Base-by-base conservation (phyloP, 2,329 filamentous ascomycete species). In the Verticillium nubilum region DNA sequence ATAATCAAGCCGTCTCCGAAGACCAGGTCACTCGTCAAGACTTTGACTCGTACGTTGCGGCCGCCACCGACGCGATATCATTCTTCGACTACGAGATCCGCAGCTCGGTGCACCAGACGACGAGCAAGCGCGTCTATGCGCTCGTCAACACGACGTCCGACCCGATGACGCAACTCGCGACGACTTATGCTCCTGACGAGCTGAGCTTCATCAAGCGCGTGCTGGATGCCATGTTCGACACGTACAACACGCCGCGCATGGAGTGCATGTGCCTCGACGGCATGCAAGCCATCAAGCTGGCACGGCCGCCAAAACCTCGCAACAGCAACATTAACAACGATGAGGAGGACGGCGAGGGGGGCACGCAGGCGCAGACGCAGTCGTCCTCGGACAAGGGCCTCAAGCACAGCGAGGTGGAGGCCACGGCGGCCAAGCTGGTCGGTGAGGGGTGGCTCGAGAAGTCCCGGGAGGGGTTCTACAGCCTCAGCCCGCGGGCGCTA, bases 201-300 rank as follows among this genome's bases (percentile, higher is more conserved):
- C 90, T 98, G 31, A 86, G 90, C 0, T 99, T 92, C 71, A 85
- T 98, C 58, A 95, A 96, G 74, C 83, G 95, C 9, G 73, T 97
- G 3, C 83, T 99, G 1, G 93, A 97, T 71, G 86, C 84, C 66
- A 96, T 99, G 85, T 99, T 98, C 70, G 91, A 96, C 64, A 89
- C 85, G 23, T 87, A 92, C 76, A 98, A 98, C 70, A 91, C 87
- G 0, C 81, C 80, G 9, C 80, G 86, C n/a, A 85, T 87, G 68
- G 94, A 99, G 74, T 84, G 92, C 27, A 88, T 97, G 84, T 92
- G 91, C 3, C 78, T 98, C 3, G 89, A 86, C 13, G 83, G 85
- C 52, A 91, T 92, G 72, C 87, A 97, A 68, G 93, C 93, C 3
- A 79, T 90, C 58, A 87, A 91, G 66, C 76, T 96, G 54, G 79